Conservation (phyloP, 2,329 filamentous ascomycete species). For the Talaromyces verruculosus region DNA sequence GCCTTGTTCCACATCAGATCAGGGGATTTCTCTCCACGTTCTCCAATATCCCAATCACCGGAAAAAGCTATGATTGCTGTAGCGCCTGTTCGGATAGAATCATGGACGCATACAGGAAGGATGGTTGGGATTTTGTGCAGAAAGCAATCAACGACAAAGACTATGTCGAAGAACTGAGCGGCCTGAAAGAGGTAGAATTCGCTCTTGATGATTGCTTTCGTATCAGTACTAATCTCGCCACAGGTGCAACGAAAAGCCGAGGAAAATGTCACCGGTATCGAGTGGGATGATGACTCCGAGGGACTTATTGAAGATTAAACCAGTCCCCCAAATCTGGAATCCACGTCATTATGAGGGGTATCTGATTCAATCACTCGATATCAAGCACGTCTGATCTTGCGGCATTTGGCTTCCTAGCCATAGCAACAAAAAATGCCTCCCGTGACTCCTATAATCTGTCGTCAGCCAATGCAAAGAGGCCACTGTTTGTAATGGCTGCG, state of each 20-base stretch:
- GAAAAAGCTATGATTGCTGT: constrained; percentile 61
- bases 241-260: constrained; percentile 50
- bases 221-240: constrained; percentile 26
- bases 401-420: constrained; percentile 63
- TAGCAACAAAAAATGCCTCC: constrained; percentile 81
- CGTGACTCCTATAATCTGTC: constrained; percentile 65
- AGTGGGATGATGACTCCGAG: constrained; percentile 46
- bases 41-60: constrained; percentile 57
- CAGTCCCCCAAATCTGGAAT: not conserved
- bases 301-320: constrained; percentile 39
- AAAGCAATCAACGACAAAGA: constrained; percentile 60
- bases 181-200: constrained; percentile 55
- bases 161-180: constrained; percentile 64
- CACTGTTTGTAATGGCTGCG: not conserved
- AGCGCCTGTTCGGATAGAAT: constrained; percentile 62
- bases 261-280: constrained; percentile 45
- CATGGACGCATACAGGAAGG: constrained; percentile 51
- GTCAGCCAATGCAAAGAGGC: constrained; percentile 7
- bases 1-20: constrained; percentile 62
- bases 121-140: constrained; percentile 62
- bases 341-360: not conserved
- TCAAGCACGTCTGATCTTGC: constrained; percentile 49
- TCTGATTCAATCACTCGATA: constrained; percentile 11
- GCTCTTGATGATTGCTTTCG: constrained; percentile 1
- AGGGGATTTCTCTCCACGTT: constrained; percentile 63